Evolutionary conservation across 2,329 filamentous ascomycete genomes (phyloP).

Genomic region (Ophiocordyceps australis): DNA sequence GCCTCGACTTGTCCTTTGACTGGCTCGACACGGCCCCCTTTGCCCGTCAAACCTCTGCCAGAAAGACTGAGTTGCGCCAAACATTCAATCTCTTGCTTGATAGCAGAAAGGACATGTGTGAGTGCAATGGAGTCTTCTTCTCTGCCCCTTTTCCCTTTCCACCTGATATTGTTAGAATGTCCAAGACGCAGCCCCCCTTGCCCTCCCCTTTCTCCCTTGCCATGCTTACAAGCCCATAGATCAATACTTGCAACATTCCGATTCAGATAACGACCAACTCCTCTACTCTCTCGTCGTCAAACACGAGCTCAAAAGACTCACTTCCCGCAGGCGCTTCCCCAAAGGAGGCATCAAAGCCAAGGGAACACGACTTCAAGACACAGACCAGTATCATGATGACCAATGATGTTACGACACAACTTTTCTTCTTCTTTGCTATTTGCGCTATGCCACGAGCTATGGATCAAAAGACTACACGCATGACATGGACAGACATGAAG

Average conservation of each 20-base stretch:
- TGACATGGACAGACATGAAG: neutral
- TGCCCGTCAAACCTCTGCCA: slow-evolving; percentile 8
- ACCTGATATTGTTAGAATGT: neutral
- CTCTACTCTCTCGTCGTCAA: slow-evolving; percentile 16
- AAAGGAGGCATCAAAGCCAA: slow-evolving; percentile 10
- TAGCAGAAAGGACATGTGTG: slow-evolving; percentile 16
- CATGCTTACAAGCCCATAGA: slow-evolving; percentile 11
- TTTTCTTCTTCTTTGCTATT: too few species aligned
- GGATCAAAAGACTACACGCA: too few species aligned
- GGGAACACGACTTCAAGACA: too few species aligned
- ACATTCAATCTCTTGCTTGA: slow-evolving; percentile 13
- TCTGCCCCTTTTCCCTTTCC: too few species aligned
- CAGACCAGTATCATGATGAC: slow-evolving; percentile 10
- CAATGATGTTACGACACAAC: slow-evolving; percentile 4
- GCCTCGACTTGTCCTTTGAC: slow-evolving; percentile 17
- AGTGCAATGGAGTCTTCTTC: too few species aligned
- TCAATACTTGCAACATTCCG: slow-evolving; percentile 12
- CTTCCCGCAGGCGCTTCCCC: slow-evolving; percentile 12
- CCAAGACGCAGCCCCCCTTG: slow-evolving; percentile 3
- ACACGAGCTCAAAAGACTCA: slow-evolving; percentile 20
- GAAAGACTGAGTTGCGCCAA: slow-evolving; percentile 7
- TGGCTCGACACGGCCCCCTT: slow-evolving; percentile 14
- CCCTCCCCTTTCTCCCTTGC: too few species aligned
- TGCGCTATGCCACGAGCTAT: too few species aligned
- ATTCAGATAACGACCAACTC: slow-evolving; percentile 13